Evolutionary conservation across 75 land plant species (phyloP), one percentile per base, ranked within the genome.

Genomic region (Azolla pinnata): DNA sequence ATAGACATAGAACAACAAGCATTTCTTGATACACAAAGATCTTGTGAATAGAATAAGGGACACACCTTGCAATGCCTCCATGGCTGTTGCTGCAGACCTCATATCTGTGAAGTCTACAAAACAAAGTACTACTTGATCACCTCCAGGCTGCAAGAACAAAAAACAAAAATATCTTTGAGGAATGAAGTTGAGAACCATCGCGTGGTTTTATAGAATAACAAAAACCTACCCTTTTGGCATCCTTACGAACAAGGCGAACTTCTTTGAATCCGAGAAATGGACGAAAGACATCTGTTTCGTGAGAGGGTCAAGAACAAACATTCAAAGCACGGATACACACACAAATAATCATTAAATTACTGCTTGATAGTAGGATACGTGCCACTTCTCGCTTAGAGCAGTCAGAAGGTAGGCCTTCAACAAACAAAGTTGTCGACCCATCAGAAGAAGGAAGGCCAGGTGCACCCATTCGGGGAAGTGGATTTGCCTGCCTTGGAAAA

Each of bases 241-340:
- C 97, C 62, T 91, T 91, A 73, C 68, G 76, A 9, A 91, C 97
- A 62, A 91, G 85, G 53, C 97, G 80, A 29, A 88, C 95, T 78
- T 91, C 97, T 38, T 82, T 83, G 66, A 79, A 91, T 9, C 97
- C 97, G n/a, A 88, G 79, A 78, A 91, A 91, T 30, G 97, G 97
- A 42, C 97, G 97, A 56, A 91, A 91, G 7, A 91, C 79, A 65
- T 91, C 96, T 90, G 57, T 17, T 4, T 20, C 57, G 28, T 69
- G 44, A 58, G 33, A 31, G 66, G 29, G 21, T 52, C 58, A 45
- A 40, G 42, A 40, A 33, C 12, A 52, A 44, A 4, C 26, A 33
- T 23, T 19, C 44, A 31, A 75, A 27, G 52, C 45, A 60, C 65
- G n/a, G n/a, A n/a, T n/a, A n/a, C n/a, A n/a, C n/a, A n/a, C n/a